A percentile compares a stretch with the other conserved stretches of the same genome.
Conservation (phyloP, 2,329 filamentous ascomycete genomes). For the Aureobasidium sp. region DNA sequence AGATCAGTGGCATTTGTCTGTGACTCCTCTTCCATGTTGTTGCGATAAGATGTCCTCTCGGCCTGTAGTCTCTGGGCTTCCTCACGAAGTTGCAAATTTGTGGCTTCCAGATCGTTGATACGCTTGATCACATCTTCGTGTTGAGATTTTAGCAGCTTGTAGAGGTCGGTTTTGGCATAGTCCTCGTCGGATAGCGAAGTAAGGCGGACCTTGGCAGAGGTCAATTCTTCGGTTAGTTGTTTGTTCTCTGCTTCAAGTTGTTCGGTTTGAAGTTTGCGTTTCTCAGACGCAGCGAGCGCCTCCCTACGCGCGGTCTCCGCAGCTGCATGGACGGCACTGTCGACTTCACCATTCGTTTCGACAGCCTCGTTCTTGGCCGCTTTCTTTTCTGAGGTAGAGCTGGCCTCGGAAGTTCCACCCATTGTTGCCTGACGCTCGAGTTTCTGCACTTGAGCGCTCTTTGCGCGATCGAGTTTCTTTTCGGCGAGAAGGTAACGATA, state of each 20-base stretch:
- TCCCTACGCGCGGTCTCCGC: slow-evolving; percentile 72
- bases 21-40: slow-evolving; percentile 73
- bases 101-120: slow-evolving; percentile 84
- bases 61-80: slow-evolving; percentile 79
- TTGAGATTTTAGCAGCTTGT: slow-evolving; percentile 83
- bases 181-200: slow-evolving; percentile 82
- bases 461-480: slow-evolving; percentile 83
- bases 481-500: slow-evolving; percentile 91
- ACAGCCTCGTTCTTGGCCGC: slow-evolving; percentile 36
- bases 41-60: slow-evolving; percentile 75
- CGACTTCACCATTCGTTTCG: slow-evolving; percentile 46
- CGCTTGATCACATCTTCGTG: slow-evolving; percentile 89
- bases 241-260: slow-evolving; percentile 70
- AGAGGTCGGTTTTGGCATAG: slow-evolving; percentile 84
- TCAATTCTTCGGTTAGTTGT: slow-evolving; percentile 70
- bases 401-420: slow-evolving; percentile 46
- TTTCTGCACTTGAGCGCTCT: slow-evolving; percentile 84
- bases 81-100: slow-evolving; percentile 75
- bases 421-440: slow-evolving; percentile 82
- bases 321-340: slow-evolving; percentile 54
- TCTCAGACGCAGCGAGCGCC: slow-evolving; percentile 65
- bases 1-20: slow-evolving; percentile 66
- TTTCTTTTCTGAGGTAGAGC: slow-evolving; percentile 35
- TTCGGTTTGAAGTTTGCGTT: slow-evolving; percentile 84
- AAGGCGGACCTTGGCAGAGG: slow-evolving; percentile 59